Evolutionary conservation across 2,329 filamentous ascomycete species (phyloP), one percentile per base, ranked within the genome.

Genomic region (Aspergillus pseudoglaucus): DNA sequence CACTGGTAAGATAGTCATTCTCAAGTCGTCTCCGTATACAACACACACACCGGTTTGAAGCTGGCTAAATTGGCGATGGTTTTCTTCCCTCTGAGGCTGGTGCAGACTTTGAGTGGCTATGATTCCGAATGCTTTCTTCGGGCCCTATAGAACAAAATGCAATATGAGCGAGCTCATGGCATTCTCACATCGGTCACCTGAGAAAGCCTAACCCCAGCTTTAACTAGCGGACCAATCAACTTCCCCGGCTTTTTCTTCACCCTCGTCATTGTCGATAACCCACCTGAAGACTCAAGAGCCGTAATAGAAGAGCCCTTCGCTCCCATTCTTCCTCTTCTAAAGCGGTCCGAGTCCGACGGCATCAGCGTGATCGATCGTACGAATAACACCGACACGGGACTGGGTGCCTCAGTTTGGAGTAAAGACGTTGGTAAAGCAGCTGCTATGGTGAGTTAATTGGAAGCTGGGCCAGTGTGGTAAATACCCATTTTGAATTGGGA

Each of bases 381-480:
- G 3, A 82, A 82, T 48, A 63, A 72, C 23, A 69, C 68, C 4
- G 65, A 73, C 20, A 70, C 70, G 30, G 79, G 78, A 0, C 70
- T 82, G 1, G 78, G 78, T 1, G 76, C 76, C 0, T 78, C 77
- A 0, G 71, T 84, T 0, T 84, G 79, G 69, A 76, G 69, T 17
- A 69, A 67, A n/a, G 76, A 84, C 47, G 44, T 77, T 0, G 62
- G 59, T 1, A 64, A 69, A n/a, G 80, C 79, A 0, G 69, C 72
- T 41, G 63, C 65, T 8, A 74, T 84, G 40, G 80, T 75, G 0
- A 58, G 69, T 14, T 67, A 72, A 27, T 59, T 84, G 5, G 75
- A 81, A 53, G 73, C 77, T 0, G 80, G 81, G 0, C 76, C 68
- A 5, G 75, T 83, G 2, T 82, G 77, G 75, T 83, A 55, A 83